A percentile compares a stretch with the other conserved stretches of the same genome.
Evolutionary conservation across 2,329 filamentous ascomycete species (phyloP).

Genomic region (Diaporthe vexans): DNA sequence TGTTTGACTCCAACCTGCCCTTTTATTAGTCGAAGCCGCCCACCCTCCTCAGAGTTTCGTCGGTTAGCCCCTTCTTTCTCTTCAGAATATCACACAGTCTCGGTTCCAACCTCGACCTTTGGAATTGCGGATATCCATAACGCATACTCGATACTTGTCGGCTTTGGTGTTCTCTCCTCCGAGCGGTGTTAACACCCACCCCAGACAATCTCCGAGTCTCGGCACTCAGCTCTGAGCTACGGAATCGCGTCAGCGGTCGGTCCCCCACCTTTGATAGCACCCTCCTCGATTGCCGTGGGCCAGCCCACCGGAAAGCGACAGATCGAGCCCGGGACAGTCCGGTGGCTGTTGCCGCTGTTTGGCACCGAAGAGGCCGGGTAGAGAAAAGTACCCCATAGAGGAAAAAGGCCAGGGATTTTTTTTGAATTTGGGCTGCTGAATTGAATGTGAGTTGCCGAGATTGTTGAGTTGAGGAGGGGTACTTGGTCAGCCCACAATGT

Average conservation of each 20-base stretch:
- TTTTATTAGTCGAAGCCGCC: conserved; percentile 35
- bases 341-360: not conserved
- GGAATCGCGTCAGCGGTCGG: conserved; percentile 23
- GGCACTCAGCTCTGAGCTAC: conserved; percentile 6
- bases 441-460: conserved; percentile 36
- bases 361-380: conserved; percentile 2
- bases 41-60: conserved; percentile 33
- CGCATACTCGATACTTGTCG: not conserved
- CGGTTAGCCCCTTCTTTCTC: conserved; percentile 9
- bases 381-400: conserved; percentile 11
- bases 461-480: not conserved
- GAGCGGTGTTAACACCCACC: not conserved
- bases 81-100: not conserved
- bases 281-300: conserved; percentile 17
- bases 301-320: conserved; percentile 20
- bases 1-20: conserved; percentile 31
- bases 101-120: conserved; percentile 12
- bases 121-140: not conserved
- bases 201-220: conserved; percentile 18
- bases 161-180: not conserved
- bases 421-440: not conserved
- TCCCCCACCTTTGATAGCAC: conserved; percentile 36
- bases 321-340: conserved; percentile 13
- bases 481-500: not conserved
- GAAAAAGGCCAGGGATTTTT: conserved; percentile 1